Conservation (phyloP, 805 yeast genomes). For the Wickerhamiella domercqiae region DNA sequence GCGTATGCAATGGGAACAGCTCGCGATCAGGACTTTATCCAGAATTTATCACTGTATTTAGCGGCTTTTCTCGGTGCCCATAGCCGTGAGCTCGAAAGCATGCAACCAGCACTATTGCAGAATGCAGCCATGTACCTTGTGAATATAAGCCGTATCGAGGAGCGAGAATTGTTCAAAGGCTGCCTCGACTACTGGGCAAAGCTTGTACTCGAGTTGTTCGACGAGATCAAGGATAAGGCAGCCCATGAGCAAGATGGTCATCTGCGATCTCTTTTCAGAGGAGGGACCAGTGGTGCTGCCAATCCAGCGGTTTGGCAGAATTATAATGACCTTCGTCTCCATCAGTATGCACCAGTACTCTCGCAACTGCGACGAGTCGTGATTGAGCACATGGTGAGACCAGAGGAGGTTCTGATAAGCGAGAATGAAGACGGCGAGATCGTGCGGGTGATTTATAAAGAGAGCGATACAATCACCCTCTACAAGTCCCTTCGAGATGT, state of each 20-base stretch:
- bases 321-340: constrained; percentile 44
- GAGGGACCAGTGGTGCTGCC: constrained; percentile 50
- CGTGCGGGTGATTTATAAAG: constrained; percentile 92
- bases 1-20: constrained; percentile 64
- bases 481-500: constrained; percentile 95
- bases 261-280: constrained; percentile 38
- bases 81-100: constrained; percentile 40
- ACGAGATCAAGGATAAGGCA: constrained; percentile 74
- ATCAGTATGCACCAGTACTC: constrained; percentile 61
- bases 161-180: constrained; percentile 88
- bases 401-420: constrained; percentile 92
- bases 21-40: constrained; percentile 81
- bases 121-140: constrained; percentile 69
- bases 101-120: constrained; percentile 42
- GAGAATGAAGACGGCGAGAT: constrained; percentile 99
- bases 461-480: constrained; percentile 88
- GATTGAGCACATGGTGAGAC: constrained; percentile 95
- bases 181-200: constrained; percentile 90
- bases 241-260: constrained; percentile 57
- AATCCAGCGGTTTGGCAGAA: constrained; percentile 32
- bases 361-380: constrained; percentile 81
- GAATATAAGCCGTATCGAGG: constrained; percentile 78
- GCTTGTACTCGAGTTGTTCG: constrained; percentile 66
- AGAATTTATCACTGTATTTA: constrained; percentile 86
- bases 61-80: constrained; percentile 73